Evolutionary conservation across 768 basidiomycete genomes (phyloP).

Genomic region (Xanthoconium stramineum): DNA sequence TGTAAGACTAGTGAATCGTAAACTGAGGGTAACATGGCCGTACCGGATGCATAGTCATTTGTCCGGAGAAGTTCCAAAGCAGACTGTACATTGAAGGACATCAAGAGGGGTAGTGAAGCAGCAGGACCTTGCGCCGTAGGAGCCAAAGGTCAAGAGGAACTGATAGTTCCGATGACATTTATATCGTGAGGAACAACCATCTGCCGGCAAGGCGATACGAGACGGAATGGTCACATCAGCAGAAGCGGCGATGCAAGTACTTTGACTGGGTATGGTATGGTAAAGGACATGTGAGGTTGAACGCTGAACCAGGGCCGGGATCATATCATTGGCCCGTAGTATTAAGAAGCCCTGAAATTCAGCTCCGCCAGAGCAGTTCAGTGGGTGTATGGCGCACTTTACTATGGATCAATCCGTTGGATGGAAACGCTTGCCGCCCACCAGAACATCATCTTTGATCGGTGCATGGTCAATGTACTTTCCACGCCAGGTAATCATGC

Average conservation of each 20-base stretch:
- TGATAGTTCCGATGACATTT: background rate
- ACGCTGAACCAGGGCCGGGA: background rate
- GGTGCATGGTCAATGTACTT: background rate
- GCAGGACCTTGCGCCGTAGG: background rate
- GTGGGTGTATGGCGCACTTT: too few relatives aligned
- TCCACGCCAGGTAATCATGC: background rate
- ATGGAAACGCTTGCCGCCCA: background rate
- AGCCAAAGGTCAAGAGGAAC: background rate
- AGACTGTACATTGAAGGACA: background rate
- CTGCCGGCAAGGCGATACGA: background rate
- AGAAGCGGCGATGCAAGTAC: background rate
- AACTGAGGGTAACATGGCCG: background rate
- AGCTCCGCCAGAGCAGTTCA: background rate
- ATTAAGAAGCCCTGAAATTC: background rate
- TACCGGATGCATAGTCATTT: background rate
- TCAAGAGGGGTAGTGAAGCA: background rate
- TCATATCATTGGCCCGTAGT: background rate
- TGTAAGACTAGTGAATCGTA: background rate
- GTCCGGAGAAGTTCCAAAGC: background rate
- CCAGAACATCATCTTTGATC: background rate
- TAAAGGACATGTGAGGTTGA: background rate
- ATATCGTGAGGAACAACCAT: too few relatives aligned
- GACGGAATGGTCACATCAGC: background rate
- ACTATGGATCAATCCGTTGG: background rate
- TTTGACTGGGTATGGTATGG: background rate